A percentile compares a stretch with the other conserved stretches of the same genome.
Conservation (phyloP, 75 land plant species). For the Selaginella moellendorffii region DNA sequence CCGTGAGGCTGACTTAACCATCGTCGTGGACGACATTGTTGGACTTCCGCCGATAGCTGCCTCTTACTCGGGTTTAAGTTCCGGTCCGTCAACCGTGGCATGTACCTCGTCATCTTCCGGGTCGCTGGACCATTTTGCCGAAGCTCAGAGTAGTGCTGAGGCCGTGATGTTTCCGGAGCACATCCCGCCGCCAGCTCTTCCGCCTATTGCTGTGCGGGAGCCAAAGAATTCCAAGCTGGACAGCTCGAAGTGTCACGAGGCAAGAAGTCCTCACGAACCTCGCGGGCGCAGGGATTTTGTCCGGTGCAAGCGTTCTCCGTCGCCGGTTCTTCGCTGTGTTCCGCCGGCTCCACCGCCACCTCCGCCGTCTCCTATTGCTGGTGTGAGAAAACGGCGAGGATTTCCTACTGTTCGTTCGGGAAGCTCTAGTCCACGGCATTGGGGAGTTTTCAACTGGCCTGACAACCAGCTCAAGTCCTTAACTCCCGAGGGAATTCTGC, state of each 20-base stretch:
- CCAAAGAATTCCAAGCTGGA: constrained; percentile 57
- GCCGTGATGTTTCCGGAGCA: constrained; percentile 37
- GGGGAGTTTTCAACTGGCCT: constrained; percentile 56
- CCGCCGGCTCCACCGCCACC: constrained; percentile 82
- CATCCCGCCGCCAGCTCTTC: constrained; percentile 43
- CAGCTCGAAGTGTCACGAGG: constrained; percentile 35
- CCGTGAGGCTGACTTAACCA: constrained; percentile 75
- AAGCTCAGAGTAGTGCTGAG: constrained; percentile 12
- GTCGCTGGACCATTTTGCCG: constrained; percentile 24
- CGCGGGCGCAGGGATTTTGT: constrained; percentile 41
- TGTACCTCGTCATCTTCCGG: constrained; percentile 35
- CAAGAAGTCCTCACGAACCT: constrained; percentile 63
- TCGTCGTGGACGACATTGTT: constrained; percentile 83
- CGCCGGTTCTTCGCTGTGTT: constrained; percentile 90
- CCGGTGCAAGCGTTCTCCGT: constrained; percentile 68
- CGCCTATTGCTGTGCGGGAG: constrained; percentile 65
- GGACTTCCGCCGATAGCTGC: constrained; percentile 45
- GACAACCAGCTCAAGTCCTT: constrained; percentile 28
- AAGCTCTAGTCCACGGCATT: constrained; percentile 93
- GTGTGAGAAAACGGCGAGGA: constrained; percentile 57
- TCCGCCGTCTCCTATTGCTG: constrained; percentile 84
- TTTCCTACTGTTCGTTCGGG: constrained; percentile 86
- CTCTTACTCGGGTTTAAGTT: constrained; percentile 44
- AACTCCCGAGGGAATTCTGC: constrained; percentile 39
- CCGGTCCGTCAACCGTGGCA: constrained; percentile 18